Percentiles rank a stretch among this genome's conserved stretches.
Conservation (phyloP, 2,329 filamentous ascomycete species). For the Parastagonospora nodorum region DNA sequence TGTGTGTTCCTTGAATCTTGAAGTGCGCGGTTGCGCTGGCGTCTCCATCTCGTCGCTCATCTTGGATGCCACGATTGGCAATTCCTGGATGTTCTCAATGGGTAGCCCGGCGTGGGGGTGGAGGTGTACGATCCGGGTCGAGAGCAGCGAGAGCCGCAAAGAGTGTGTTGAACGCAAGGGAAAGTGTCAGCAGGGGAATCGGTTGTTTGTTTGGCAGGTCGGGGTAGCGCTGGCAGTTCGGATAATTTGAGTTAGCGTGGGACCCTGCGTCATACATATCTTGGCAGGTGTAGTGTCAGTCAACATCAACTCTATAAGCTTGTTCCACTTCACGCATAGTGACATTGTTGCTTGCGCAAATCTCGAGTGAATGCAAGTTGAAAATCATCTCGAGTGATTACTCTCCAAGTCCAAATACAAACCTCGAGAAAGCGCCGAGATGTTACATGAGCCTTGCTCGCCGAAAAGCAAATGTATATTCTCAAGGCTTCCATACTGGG, state of each 20-base stretch:
- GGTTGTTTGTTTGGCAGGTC: slow-evolving; percentile 12
- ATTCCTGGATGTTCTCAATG: neutral
- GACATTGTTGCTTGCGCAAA: too few species aligned
- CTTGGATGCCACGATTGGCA: slow-evolving; percentile 3
- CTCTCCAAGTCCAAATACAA: too few species aligned
- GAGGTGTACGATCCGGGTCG: neutral
- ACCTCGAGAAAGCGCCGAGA: too few species aligned
- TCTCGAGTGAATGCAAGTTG: too few species aligned
- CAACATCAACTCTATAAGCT: neutral
- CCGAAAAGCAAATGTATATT: too few species aligned
- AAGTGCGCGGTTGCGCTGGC: slow-evolving; percentile 25
- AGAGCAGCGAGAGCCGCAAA: too few species aligned
- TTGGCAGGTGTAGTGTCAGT: slow-evolving; percentile 13
- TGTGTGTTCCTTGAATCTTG: slow-evolving; percentile 36
- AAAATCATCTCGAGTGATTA: too few species aligned
- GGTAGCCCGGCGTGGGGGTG: neutral
- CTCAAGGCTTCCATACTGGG: too few species aligned
- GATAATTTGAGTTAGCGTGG: slow-evolving; percentile 1
- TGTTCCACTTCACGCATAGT: too few species aligned
- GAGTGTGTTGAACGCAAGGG: neutral
- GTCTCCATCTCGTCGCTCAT: slow-evolving; percentile 27
- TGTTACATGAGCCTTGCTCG: too few species aligned
- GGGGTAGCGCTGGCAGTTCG: slow-evolving; percentile 6
- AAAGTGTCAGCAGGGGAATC: neutral
- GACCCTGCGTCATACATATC: slow-evolving; percentile 20